These are phyloP conservation scores for Xylaria sp. DNA, from an alignment of 2,329 filamentous ascomycete genomes.

Conservation along the genomic window DNA sequence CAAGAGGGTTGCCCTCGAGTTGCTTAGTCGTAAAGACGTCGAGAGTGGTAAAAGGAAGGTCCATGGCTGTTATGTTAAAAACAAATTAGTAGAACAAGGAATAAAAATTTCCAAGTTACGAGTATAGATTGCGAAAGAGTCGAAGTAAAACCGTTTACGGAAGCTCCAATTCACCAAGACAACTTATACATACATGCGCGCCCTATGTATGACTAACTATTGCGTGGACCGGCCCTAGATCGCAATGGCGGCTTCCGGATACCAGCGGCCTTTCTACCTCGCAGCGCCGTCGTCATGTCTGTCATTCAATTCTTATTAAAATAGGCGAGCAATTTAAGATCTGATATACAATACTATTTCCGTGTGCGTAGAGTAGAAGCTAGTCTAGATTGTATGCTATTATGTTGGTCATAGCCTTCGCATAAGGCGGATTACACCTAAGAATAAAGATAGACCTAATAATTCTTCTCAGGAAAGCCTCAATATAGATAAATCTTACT, in stretches of 20 bases:
- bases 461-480: neutral
- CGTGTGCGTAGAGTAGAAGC: neutral
- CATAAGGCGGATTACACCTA: neutral
- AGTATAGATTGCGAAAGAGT: neutral
- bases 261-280: conserved; percentile 20
- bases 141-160: neutral
- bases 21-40: conserved; percentile 67
- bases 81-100: neutral
- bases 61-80: conserved; percentile 30
- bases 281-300: neutral
- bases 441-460: neutral
- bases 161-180: neutral
- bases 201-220: conserved; percentile 30
- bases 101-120: neutral
- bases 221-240: conserved; percentile 16
- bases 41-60: conserved; percentile 62
- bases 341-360: neutral
- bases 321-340: neutral
- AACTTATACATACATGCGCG: conserved; percentile 7
- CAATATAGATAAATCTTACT: neutral
- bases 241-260: conserved; percentile 12
- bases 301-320: neutral
- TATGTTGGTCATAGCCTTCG: neutral
- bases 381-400: neutral
- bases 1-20: conserved; percentile 69